Conservation (phyloP, 2,329 filamentous ascomycete genomes). For the Fusarium sp. region DNA sequence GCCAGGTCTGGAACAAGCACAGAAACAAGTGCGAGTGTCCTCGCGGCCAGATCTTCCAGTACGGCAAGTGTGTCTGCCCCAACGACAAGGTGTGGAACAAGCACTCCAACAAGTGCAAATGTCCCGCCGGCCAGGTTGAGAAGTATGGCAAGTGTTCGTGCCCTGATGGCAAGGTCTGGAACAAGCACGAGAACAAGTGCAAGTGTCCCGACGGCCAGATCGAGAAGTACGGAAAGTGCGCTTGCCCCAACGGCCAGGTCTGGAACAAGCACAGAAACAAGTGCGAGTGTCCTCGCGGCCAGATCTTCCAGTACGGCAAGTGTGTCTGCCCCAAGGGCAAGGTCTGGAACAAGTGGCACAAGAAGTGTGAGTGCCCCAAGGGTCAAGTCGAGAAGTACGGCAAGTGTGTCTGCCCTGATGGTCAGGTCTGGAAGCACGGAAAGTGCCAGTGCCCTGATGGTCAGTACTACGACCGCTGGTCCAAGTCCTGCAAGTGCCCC, state of each 20-base stretch:
- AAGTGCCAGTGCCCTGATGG: conserved; percentile 11
- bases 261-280: neutral
- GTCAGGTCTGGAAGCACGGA: neutral
- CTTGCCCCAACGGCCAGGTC: neutral
- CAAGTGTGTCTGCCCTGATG: conserved; percentile 8
- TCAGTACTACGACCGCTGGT: conserved; percentile 12
- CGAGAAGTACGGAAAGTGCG: conserved; percentile 6
- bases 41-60: neutral
- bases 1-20: neutral
- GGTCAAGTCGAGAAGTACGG: neutral
- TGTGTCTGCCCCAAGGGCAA: conserved; percentile 9
- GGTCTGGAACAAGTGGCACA: neutral
- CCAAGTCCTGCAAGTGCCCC: conserved; percentile 31
- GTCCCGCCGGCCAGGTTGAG: conserved; percentile 17
- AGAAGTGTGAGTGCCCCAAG: conserved; percentile 1
- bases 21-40: conserved; percentile 8
- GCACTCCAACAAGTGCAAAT: conserved; percentile 2
- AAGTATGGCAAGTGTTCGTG: conserved; percentile 25
- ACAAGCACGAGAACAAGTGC: conserved; percentile 3
- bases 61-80: conserved; percentile 11
- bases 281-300: conserved; percentile 4
- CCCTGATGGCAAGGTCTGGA: conserved; percentile 14
- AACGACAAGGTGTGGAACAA: neutral
- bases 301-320: neutral
- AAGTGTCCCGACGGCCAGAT: conserved; percentile 9